Percentiles rank a stretch among this genome's conserved stretches.
Conservation (phyloP, 768 basidiomycete genomes). For the Serpula lacrymans region DNA sequence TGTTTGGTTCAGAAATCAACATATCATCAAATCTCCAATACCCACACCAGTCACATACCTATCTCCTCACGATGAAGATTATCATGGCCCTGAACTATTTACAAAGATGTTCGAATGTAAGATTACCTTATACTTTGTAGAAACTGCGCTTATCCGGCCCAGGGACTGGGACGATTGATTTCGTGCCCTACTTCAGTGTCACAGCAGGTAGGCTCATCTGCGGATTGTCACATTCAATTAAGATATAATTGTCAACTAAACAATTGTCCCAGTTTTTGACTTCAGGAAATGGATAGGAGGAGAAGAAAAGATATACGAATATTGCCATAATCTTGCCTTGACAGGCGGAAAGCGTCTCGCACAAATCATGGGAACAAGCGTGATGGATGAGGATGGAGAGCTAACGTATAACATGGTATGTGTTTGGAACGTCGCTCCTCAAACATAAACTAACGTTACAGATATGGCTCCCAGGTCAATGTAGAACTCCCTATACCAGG, state of each 20-base stretch:
- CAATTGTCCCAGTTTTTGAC: conserved; percentile 50
- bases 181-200: conserved; percentile 50
- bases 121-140: background rate
- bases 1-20: conserved; percentile 50
- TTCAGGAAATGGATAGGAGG: conserved; percentile 77
- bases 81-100: conserved; percentile 34
- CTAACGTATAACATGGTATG: conserved; percentile 74
- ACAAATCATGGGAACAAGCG: conserved; percentile 53
- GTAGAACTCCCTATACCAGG: conserved; percentile 36
- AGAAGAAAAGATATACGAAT: conserved; percentile 65
- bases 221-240: background rate
- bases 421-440: too few relatives aligned
- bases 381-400: conserved; percentile 59
- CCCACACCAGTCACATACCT: conserved; percentile 54
- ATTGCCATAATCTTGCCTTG: conserved; percentile 67
- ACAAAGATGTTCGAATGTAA: conserved; percentile 47
- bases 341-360: conserved; percentile 61
- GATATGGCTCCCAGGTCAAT: conserved; percentile 28
- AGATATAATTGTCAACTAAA: conserved; percentile 9
- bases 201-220: conserved; percentile 37
- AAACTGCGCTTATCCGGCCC: background rate
- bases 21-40: conserved; percentile 54
- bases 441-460: background rate
- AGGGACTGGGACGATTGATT: conserved; percentile 70
- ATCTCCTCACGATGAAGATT: conserved; percentile 39